Percentiles rank a stretch among this genome's conserved stretches.
phyloP scores from a whole-genome alignment of 1,284 basidiomycete species.

The Gymnopus androsaceus region DNA sequence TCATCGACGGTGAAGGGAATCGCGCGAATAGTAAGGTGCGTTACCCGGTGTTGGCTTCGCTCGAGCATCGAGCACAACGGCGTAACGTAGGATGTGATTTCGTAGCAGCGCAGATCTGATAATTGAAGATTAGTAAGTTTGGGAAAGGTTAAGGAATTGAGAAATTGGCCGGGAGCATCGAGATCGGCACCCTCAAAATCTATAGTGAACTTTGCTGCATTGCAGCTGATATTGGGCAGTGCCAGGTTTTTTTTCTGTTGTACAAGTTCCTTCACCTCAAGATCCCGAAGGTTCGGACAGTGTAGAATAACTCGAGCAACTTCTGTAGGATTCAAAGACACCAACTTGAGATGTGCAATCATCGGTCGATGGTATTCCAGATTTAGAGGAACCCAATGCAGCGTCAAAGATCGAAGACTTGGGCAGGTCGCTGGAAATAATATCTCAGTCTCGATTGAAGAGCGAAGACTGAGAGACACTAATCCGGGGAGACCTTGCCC shows the following conservation, averaged over 20 bases:
- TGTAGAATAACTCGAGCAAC: background rate
- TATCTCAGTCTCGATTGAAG: background rate
- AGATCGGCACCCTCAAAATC: background rate
- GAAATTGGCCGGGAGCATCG: background rate
- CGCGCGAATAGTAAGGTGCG: background rate
- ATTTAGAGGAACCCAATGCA: background rate
- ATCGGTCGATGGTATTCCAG: background rate
- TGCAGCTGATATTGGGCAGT: background rate
- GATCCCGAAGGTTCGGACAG: background rate
- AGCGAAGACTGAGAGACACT: background rate
- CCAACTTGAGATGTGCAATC: background rate
- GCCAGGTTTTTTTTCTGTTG: background rate
- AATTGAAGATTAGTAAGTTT: background rate
- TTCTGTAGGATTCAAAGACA: background rate
- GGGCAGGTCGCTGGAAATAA: background rate
- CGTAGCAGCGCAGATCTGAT: too few relatives aligned
- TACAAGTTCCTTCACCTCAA: background rate
- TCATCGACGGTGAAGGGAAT: background rate
- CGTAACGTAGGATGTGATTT: too few relatives aligned
- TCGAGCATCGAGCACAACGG: background rate
- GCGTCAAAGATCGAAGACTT: background rate
- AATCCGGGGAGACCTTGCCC: background rate
- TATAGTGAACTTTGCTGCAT: background rate
- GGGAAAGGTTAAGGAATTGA: background rate
- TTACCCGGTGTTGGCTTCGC: background rate